A percentile compares a stretch with the other conserved stretches of the same genome.
These are phyloP conservation scores for Pythium plurisporium DNA, from an alignment of 352 stramenopile species.

Conservation along the genomic window DNA sequence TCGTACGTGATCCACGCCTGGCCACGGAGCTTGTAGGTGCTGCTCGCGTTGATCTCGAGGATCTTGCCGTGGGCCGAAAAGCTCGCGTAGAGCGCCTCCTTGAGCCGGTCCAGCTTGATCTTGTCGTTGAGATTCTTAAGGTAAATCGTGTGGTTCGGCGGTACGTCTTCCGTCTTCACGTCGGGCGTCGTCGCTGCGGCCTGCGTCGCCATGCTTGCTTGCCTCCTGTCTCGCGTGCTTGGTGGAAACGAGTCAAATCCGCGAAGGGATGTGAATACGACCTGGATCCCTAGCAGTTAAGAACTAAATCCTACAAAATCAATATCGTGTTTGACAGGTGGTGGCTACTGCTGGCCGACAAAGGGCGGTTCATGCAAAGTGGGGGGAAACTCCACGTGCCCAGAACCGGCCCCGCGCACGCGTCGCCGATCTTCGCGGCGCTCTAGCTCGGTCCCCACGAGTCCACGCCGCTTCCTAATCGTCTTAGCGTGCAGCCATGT, in stretches of 20 bases:
- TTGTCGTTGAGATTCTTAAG: constrained; percentile 94
- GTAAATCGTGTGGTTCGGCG: constrained; percentile 92
- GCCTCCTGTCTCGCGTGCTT: neutral
- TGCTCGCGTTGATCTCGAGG: constrained; percentile 86
- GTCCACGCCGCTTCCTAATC: neutral
- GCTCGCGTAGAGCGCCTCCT: constrained; percentile 84
- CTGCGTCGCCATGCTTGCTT: neutral
- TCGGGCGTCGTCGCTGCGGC: neutral
- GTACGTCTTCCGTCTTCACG: constrained; percentile 46
- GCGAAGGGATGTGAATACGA: constrained; percentile 1
- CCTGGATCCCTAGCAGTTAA: constrained; percentile 7
- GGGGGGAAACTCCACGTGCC: neutral
- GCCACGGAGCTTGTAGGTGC: constrained; percentile 75
- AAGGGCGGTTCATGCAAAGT: neutral
- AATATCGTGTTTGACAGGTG: neutral
- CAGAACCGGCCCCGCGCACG: neutral
- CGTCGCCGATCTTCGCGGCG: neutral
- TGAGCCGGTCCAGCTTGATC: constrained; percentile 90
- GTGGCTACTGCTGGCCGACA: neutral
- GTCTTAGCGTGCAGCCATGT: constrained; percentile 14
- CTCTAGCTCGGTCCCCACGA: neutral
- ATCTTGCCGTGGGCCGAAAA: constrained; percentile 93
- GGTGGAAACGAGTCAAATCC: constrained; percentile 12
- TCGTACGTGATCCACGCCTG: constrained; percentile 93
- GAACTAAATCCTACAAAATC: neutral